Base-by-base conservation (phyloP, 345 rosid species). In the Passiflora organensis region DNA sequence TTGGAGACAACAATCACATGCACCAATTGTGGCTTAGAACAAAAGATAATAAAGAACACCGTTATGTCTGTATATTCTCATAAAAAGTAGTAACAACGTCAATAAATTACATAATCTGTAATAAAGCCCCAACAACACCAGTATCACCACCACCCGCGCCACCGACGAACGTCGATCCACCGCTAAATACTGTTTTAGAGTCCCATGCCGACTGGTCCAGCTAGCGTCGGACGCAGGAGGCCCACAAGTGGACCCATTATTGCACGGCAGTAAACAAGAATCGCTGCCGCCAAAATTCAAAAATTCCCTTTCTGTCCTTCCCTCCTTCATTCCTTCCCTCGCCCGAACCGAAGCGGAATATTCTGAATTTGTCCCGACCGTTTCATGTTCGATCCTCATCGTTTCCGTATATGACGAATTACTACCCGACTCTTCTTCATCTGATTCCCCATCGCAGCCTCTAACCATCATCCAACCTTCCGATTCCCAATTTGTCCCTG, bases 401-500 rank as follows among this genome's bases (percentile, higher is more conserved):
- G 10, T 50, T 28, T 65, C 52, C 1, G 15, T 15, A 64, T 52
- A 32, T 70, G 67, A 85, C 56, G 18, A n/a, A 55, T 53, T 41
- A 24, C n/a, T 48, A 44, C 50, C 39, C n/a, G n/a, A n/a, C n/a
- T n/a, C n/a, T 14, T 9, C 25, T 45, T 20, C 53, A 16, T 21
- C 61, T n/a, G n/a, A n/a, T 11, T 23, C 17, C 24, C 22, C 44
- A 10, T 2, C 16, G 17, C 25, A 22, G 6, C 32, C 21, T 42
- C 68, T 62, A 36, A 56, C 72, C 47, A 36, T 53, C 46, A 43
- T 22, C 73, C 73, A 69, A 10, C 69, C 73, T 24, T 79, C 74
- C 0, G 91, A 69, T 67, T 74, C 87, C 93, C 93, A 79, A 60
- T 19, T 57, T 59, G 72, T 68, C 66, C 78, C 76, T 32, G 24